A percentile compares a stretch with the other conserved stretches of the same genome.
Conservation (phyloP, 2,329 filamentous ascomycete species). For the Venturia oleaginea region DNA sequence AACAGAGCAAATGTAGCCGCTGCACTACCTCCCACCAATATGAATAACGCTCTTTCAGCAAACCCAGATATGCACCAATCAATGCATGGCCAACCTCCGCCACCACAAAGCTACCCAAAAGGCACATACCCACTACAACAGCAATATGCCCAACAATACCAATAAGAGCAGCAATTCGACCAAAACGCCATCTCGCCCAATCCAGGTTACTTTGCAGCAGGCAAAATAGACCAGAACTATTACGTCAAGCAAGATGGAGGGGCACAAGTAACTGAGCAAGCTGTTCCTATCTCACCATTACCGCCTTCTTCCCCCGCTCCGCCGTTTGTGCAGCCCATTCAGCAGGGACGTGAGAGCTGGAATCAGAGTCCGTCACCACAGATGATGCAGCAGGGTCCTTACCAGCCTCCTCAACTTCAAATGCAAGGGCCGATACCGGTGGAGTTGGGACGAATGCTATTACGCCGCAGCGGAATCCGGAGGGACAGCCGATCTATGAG, state of each 20-base stretch:
- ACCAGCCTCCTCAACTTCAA: constrained; percentile 1
- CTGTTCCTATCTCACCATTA: background rate
- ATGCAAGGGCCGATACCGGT: constrained; percentile 2
- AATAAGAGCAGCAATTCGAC: background rate
- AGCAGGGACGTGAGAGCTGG: background rate
- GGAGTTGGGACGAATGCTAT: constrained; percentile 11
- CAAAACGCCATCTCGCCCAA: background rate
- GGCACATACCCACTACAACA: background rate
- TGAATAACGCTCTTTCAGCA: background rate
- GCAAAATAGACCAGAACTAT: background rate
- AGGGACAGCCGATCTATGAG: constrained; percentile 12
- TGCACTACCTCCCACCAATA: background rate
- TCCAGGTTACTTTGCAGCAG: background rate
- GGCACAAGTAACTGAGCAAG: background rate
- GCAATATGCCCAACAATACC: background rate
- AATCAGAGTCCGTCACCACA: background rate
- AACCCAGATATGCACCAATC: background rate
- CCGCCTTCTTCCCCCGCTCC: constrained; percentile 4
- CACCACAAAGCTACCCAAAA: background rate
- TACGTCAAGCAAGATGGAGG: background rate
- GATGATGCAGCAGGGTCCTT: constrained; percentile 1
- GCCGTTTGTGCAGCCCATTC: background rate
- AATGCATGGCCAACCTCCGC: background rate
- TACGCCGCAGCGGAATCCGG: constrained; percentile 1
- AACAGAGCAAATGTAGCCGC: background rate